phyloP scores from a whole-genome alignment of 768 basidiomycete species.

The Strobilomyces confusus region DNA sequence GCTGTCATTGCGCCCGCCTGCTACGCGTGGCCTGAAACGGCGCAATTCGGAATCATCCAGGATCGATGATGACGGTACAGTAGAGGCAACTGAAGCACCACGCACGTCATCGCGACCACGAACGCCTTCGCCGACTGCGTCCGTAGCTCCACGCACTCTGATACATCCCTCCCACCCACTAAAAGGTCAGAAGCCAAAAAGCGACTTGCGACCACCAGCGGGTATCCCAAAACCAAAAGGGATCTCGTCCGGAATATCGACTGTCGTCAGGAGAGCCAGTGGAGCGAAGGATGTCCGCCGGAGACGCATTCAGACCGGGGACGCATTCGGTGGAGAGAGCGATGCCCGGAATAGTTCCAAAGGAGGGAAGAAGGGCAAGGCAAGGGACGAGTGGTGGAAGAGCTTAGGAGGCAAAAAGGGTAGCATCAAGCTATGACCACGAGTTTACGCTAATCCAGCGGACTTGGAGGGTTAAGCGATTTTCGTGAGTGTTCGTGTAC shows the following conservation, averaged over 20 bases:
- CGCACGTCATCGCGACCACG: not conserved
- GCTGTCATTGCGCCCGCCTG: not conserved
- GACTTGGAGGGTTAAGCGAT: not conserved
- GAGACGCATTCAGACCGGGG: not conserved
- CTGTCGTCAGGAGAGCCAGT: constrained; percentile 36
- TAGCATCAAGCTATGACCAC: not conserved
- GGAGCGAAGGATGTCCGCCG: constrained; percentile 10
- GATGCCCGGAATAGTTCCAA: not conserved
- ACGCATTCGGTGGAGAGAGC: constrained; percentile 11
- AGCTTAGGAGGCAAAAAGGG: constrained; percentile 28
- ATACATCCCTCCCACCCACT: not conserved
- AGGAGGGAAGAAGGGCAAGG: not conserved
- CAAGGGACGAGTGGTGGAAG: constrained; percentile 43
- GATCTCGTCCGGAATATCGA: constrained; percentile 60
- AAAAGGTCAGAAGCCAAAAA: not conserved
- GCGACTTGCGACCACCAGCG: not conserved
- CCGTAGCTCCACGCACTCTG: not conserved
- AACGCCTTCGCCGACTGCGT: not conserved
- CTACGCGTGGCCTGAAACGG: constrained; percentile 10
- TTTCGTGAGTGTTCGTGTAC: not conserved
- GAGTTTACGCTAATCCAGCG: not conserved
- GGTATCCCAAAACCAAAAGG: constrained; percentile 39
- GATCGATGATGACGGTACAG: not conserved
- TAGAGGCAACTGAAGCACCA: not conserved
- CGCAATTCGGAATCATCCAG: constrained; percentile 5